Evolutionary conservation across 768 basidiomycete species (phyloP).

Genomic region (Phaeolepiota aurea): DNA sequence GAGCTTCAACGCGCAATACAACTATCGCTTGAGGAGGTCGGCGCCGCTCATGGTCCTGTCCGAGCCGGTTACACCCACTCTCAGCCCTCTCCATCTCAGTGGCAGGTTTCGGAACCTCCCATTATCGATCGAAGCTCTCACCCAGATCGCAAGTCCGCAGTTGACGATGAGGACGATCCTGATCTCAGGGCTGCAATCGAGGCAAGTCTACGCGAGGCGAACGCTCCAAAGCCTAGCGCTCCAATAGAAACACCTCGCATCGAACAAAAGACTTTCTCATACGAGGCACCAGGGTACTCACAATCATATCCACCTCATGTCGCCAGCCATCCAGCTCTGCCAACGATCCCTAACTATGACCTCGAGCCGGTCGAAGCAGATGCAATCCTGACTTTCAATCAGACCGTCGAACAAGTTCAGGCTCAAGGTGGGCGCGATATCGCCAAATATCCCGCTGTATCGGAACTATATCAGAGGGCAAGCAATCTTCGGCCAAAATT

Average conservation of each 20-base stretch:
- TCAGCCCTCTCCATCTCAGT: conserved; percentile 45
- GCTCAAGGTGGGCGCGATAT: conserved; percentile 73
- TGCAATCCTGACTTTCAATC: conserved; percentile 83
- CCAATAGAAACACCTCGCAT: conserved; percentile 50
- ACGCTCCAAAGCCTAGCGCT: conserved; percentile 70
- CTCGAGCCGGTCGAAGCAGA: conserved; percentile 77
- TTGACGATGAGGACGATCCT: conserved; percentile 76
- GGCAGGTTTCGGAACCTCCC: conserved; percentile 66
- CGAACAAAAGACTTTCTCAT: conserved; percentile 30
- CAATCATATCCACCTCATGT: conserved; percentile 35
- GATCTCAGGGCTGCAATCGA: conserved; percentile 93
- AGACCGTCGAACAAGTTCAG: conserved; percentile 80
- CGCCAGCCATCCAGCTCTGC: conserved; percentile 31
- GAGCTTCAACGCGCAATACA: conserved; percentile 93
- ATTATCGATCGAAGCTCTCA: conserved; percentile 50
- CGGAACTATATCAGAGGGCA: conserved; percentile 79
- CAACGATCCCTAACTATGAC: conserved; percentile 69
- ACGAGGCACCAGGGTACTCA: conserved; percentile 29
- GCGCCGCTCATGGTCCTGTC: conserved; percentile 33
- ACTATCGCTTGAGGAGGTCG: conserved; percentile 76
- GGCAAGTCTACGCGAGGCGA: conserved; percentile 84
- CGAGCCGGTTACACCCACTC: conserved; percentile 64
- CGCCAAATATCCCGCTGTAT: conserved; percentile 75
- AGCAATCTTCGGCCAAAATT: conserved; percentile 73
- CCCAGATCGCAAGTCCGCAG: conserved; percentile 17